Percentiles rank a stretch among this genome's conserved stretches.
These are phyloP conservation scores for Rhodocollybia butyracea DNA, from an alignment of 768 basidiomycete genomes.

Conservation along the genomic window DNA sequence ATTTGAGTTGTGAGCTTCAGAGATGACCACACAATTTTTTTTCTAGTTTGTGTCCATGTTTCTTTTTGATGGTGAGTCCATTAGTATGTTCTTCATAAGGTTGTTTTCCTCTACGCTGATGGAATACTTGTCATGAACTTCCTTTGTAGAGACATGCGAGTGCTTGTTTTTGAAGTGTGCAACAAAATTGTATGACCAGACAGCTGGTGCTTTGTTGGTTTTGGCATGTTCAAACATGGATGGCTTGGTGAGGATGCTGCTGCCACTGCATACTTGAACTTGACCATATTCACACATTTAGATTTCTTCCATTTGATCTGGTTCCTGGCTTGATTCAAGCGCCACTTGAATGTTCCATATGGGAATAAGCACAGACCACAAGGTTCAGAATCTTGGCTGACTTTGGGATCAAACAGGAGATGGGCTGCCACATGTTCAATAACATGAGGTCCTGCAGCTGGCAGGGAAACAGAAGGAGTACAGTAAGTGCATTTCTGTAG, in stretches of 20 bases:
- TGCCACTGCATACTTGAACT: neutral
- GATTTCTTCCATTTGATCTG: neutral
- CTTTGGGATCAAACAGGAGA: neutral
- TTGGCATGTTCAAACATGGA: neutral
- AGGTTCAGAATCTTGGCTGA: neutral
- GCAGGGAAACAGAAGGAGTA: too few species aligned
- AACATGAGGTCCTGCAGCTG: neutral
- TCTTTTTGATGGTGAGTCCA: neutral
- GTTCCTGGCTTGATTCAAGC: neutral
- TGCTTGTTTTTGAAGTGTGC: neutral
- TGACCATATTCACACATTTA: neutral
- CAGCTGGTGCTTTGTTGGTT: neutral
- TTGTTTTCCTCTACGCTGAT: neutral
- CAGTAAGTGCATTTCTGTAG: too few species aligned
- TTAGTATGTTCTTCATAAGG: neutral
- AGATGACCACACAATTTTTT: neutral
- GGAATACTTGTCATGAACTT: neutral
- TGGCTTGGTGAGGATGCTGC: neutral
- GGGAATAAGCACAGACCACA: neutral
- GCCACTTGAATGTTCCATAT: neutral
- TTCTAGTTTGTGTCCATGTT: neutral
- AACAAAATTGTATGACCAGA: neutral
- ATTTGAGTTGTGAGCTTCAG: neutral
- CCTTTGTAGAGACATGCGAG: neutral
- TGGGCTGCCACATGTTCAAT: neutral